Evolutionary conservation across 306 rosid genomes (phyloP), one percentile per base, ranked within the genome.

Genomic region (Vicia villosa): DNA sequence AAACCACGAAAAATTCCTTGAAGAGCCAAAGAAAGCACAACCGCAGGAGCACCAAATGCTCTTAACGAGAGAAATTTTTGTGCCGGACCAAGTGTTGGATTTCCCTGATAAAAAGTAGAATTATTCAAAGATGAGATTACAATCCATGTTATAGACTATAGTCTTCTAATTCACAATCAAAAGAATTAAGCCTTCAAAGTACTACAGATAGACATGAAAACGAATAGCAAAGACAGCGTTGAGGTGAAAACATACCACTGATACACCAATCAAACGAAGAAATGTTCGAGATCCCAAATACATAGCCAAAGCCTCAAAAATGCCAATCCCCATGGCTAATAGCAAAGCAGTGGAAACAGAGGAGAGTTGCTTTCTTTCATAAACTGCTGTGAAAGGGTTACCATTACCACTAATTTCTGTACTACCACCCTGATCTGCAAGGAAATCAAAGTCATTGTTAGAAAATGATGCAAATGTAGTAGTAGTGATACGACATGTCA

Each of bases 1-100:
- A 91, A 94, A 66, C 99, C 99, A 70, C 97, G 97, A 70, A 94
- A 94, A 81, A 94, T 84, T 62, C 99, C 99, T 79, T 94, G 99
- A 70, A 91, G 96, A 68, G 99, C 96, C 91, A 94, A 83, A 68
- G 97, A 87, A 21, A 84, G 91, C 49, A 91, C 99, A 61, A 89
- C 99, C 47, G 99, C 99, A 34, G 99, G 99, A 81, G 99, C 99
- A 70, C 99, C 99, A 67, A 91, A 8, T 26, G 99, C 95, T 63
- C 99, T 85, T 68, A 94, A 79, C 37, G 87, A 76, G 45, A 94
- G 97, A 79, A 86, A 94, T 30, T 40, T 83, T 30, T 74, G 85
- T 11, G 99, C 92, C 10, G 81, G 89, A 74, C 69, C 66, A 28
- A 50, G 69, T 69, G 84, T 86, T 68, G 97, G 83, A 67, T 89